Evolutionary conservation across 192 early-diverging fungal species (phyloP), one percentile per base, ranked within the genome.

Genomic region (Haplosporangium gracile): DNA sequence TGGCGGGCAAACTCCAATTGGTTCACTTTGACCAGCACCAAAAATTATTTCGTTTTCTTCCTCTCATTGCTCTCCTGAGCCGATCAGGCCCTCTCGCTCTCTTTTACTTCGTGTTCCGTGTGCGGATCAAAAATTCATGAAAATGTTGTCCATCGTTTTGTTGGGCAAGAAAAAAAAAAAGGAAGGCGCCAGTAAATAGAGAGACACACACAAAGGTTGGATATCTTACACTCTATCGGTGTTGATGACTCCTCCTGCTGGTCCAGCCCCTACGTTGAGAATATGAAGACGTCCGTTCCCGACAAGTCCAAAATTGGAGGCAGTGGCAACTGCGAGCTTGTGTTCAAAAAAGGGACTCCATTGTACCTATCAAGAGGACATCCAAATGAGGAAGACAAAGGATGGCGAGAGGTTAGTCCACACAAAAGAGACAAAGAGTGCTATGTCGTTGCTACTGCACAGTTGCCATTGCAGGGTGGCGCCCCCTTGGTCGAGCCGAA

Each of bases 261-360:
- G 92, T 70, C 84, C 89, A 49, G 79, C 75, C 47, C 81, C 72
- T 71, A 90, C 82, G 79, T 88, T 92, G 8, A 98, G 88, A 60
- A 98, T 88, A 90, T 92, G 96, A 51, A 99, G 91, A 75, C 95
- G 88, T 32, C 98, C 99, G 88, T 99, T 99, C 18, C 99, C 98
- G 15, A 97, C 98, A 22, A 99, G 93, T 16, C 98, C 99, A 92
- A 95, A 99, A 91, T 99, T 99, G 57, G 98, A 96, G 47, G 96
- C 94, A 39, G 95, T 91, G 0, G 97, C 97, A 26, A 93, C 93
- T 2, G 99, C 98, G 20, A 99, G 77, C 70, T 96, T 93, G 79
- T 94, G 91, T 82, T 97, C 96, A 78, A 96, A 95, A 87, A 99
- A 99, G 4, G 99, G 98, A 88, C 95, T 97, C 91, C 95, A 99